phyloP scores from a whole-genome alignment of 1,284 basidiomycete species.

The Naganishia cerealis region DNA sequence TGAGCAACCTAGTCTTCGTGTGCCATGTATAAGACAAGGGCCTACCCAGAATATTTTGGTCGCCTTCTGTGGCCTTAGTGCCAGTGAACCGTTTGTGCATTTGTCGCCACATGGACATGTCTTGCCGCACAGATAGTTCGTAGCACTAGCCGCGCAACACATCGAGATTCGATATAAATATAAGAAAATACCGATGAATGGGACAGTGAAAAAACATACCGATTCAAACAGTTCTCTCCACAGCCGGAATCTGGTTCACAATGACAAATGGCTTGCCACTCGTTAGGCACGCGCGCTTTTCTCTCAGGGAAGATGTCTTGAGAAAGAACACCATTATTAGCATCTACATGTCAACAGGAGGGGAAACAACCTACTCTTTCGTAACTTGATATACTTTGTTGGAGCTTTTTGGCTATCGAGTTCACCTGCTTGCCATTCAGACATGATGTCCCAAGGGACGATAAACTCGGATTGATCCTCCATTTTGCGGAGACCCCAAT shows the following conservation, averaged over 20 bases:
- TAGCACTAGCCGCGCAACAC: constrained; percentile 41
- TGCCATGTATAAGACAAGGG: neutral
- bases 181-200: neutral
- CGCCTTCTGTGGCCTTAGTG: constrained; percentile 43
- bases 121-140: constrained; percentile 56
- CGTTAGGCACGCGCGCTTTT: constrained; percentile 36
- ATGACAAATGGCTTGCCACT: constrained; percentile 47
- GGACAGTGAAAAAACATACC: constrained; percentile 37
- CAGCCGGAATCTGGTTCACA: constrained; percentile 52
- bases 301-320: constrained; percentile 49
- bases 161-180: neutral
- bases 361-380: constrained; percentile 40
- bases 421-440: constrained; percentile 49
- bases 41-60: constrained; percentile 50
- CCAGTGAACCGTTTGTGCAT: constrained; percentile 48
- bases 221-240: constrained; percentile 55
- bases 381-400: constrained; percentile 43
- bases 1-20: neutral
- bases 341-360: constrained; percentile 2
- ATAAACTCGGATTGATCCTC: constrained; percentile 47
- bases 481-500: constrained; percentile 39
- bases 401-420: constrained; percentile 52
- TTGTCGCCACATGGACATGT: constrained; percentile 53
- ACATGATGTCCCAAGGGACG: constrained; percentile 51
- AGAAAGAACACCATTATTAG: neutral